Conservation (phyloP, 2,329 filamentous ascomycete genomes). For the Scedosporium apiospermum region DNA sequence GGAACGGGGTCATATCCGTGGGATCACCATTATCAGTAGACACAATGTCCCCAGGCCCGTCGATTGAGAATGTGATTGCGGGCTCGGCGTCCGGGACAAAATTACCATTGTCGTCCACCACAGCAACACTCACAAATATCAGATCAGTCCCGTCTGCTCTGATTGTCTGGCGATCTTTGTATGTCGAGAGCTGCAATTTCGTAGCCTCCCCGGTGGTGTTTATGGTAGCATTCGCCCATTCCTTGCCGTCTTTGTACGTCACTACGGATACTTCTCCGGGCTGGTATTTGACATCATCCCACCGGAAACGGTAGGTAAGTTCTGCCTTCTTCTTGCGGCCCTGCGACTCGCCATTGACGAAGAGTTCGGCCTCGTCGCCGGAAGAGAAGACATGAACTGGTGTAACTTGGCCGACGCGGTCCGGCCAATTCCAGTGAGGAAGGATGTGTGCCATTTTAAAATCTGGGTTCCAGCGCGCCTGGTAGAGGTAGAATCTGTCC, state of each 20-base stretch:
- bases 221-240: conserved; percentile 34
- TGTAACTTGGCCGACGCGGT: conserved; percentile 34
- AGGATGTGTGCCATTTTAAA: conserved; percentile 40
- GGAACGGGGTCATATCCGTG: conserved; percentile 32
- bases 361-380: conserved; percentile 44
- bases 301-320: conserved; percentile 38
- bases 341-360: conserved; percentile 37
- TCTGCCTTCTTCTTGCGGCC: conserved; percentile 27
- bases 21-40: conserved; percentile 43
- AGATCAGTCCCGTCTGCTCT: conserved; percentile 33
- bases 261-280: conserved; percentile 37
- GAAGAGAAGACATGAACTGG: conserved; percentile 45
- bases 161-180: conserved; percentile 29
- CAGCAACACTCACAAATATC: conserved; percentile 32
- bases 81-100: conserved; percentile 33
- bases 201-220: conserved; percentile 30
- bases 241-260: conserved; percentile 34
- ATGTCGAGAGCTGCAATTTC: conserved; percentile 22
- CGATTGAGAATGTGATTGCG: conserved; percentile 31
- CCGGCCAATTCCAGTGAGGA: conserved; percentile 49
- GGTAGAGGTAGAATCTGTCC: conserved; percentile 46
- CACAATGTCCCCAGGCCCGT: conserved; percentile 33
- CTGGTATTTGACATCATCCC: conserved; percentile 39
- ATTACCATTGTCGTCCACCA: conserved; percentile 32
- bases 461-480: conserved; percentile 41